Percentiles rank a stretch among this genome's conserved stretches.
Evolutionary conservation across 352 stramenopile species (phyloP).

Genomic region (Pythium aristosporum): DNA sequence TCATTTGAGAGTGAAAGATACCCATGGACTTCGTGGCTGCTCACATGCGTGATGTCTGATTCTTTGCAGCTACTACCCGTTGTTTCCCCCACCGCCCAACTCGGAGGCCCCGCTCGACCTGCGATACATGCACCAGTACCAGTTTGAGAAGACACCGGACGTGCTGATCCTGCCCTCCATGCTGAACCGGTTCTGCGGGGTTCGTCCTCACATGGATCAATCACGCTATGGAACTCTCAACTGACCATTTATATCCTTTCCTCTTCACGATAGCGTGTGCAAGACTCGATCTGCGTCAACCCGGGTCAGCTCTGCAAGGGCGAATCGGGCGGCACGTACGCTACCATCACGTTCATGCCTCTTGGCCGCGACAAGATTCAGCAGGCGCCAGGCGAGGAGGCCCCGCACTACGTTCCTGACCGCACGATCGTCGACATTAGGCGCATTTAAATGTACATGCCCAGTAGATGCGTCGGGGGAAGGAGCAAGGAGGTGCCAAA

Average conservation of each 20-base stretch:
- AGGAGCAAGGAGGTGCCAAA: background rate
- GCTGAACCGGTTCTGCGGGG: slow-evolving; percentile 87
- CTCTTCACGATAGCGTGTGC: slow-evolving; percentile 57
- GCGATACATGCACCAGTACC: slow-evolving; percentile 88
- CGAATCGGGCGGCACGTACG: slow-evolving; percentile 93
- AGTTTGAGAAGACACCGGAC: slow-evolving; percentile 92
- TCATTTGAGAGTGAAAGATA: background rate
- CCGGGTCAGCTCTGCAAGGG: slow-evolving; percentile 93
- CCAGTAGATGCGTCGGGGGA: background rate
- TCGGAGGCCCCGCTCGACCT: slow-evolving; percentile 90
- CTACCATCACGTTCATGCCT: slow-evolving; percentile 89
- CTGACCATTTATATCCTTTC: background rate
- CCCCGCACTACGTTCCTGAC: slow-evolving; percentile 76
- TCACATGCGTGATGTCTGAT: background rate
- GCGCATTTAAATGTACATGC: slow-evolving; percentile 58
- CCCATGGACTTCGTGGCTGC: background rate
- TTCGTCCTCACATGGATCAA: slow-evolving; percentile 34
- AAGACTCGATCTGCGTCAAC: slow-evolving; percentile 95
- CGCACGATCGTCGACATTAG: slow-evolving; percentile 92
- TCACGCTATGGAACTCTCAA: background rate
- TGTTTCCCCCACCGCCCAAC: slow-evolving; percentile 68
- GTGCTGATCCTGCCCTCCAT: slow-evolving; percentile 95
- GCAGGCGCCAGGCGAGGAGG: slow-evolving; percentile 39
- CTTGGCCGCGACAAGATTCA: slow-evolving; percentile 80
- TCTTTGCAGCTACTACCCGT: slow-evolving; percentile 62